Base-by-base conservation (phyloP, 1,139 yeast genomes). In the Magnusiomyces magnusii region DNA sequence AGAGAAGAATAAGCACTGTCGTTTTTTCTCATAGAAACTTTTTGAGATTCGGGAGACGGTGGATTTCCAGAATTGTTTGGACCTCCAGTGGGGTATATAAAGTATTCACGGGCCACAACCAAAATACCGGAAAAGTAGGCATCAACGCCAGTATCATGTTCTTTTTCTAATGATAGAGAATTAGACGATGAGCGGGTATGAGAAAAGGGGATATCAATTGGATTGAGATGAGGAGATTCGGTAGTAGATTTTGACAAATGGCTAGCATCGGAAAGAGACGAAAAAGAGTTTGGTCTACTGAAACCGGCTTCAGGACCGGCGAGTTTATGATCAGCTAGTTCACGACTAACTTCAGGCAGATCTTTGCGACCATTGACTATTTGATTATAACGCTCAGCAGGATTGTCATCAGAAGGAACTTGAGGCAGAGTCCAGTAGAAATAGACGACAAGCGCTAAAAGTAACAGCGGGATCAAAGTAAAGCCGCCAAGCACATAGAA, bases 121-220 rank as follows among this genome's bases (percentile, higher is more conserved):
- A 92, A 73, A 95, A 96, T 90, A 1, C 96, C 97, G 15, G 83
- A 74, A 68, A 81, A 84, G 65, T 77, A 81, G 0, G 90, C 80
- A 44, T 84, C 83, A 5, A 87, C 81, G 1, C 95, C 95, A 1
- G 82, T 72, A 31, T 78, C 78, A 52, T 75, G 73, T 21, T 73
- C 72, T 64, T 87, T 92, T 61, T 86, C 85, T 15, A 63, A 51
- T 47, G 58, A 56, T 15, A 54, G 57, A n/a, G 62, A 41, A 17
- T 49, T 39, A 2, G 56, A 52, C 2, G 56, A 51, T 19, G 25
- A n/a, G 3, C 41, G 44, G 36, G 36, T 13, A 13, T 31, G 36
- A 9, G 25, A 19, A n/a, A 21, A 44, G 15, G 50, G 25, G 19
- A 34, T 51, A 3, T 41, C 28, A 2, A 51, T 10, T 1, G 55